Evolutionary conservation across 768 basidiomycete species (phyloP), one percentile per base, ranked within the genome.

Genomic region (Rhodosporidiobolus sp.): DNA sequence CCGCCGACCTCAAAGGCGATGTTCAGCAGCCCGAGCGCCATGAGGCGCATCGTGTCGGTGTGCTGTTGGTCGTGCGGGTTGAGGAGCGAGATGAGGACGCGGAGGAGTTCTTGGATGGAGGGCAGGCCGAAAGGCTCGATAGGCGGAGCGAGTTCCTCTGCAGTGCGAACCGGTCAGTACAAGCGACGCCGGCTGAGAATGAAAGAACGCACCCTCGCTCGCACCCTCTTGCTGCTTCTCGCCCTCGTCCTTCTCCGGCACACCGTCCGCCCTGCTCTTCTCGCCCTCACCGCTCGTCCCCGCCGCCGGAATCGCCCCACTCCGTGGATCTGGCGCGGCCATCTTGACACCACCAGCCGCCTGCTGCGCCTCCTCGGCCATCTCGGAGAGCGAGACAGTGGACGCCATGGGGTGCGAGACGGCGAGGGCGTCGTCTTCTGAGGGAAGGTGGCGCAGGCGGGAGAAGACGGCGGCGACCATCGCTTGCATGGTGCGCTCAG

Each of bases 11-110:
- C 92, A 65, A 98, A 88, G 5, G 92, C 90, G 30, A 88, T 85
- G 78, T 94, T 93, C 66, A 99, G 85, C 67, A 94, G 89, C 1
- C 89, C 86, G 32, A 99, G 86, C 1, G 94, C 91, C 65, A 90
- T 89, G 14, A 95, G 84, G 22, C 96, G 88, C 64, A 94, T 96
- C 8, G 94, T 92, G 80, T 98, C 96, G 6, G 96, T 97, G 80
- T 98, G 95, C 64, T 93, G 88, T 75, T 92, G 90, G 79, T 95
- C 93, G 76, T 87, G 90, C 28, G 96, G 96, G 81, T 98, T 93
- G 60, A 99, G 85, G 52, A 99, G 91, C 77, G 95, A 93, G 79
- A 97, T 88, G 66, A 99, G 86, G 46, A 98, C 96, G 4, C 94
- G 89, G 48, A 98, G 84, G 11, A 99, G 88, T 80, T 97, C 95